phyloP scores from a whole-genome alignment of 129 eudicot genomes.

The Silybum marianum region DNA sequence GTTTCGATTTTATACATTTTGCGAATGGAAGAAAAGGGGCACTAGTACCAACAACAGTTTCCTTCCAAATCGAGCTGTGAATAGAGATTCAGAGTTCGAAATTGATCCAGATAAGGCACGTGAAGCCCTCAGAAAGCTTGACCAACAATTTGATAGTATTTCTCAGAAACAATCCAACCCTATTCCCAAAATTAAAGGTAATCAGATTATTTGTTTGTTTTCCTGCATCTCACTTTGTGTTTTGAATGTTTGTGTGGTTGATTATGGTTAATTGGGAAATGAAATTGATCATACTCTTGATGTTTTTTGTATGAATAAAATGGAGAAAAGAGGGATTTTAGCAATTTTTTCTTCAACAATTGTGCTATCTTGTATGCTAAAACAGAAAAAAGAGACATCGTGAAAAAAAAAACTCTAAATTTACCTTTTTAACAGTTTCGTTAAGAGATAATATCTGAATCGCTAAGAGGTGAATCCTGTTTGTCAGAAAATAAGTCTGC shows the following conservation, averaged over 20 bases:
- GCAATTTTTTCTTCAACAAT: too few relatives aligned
- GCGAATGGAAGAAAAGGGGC: constrained; percentile 7
- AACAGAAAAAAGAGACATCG: too few relatives aligned
- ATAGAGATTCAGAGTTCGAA: constrained; percentile 63
- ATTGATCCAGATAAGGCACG: constrained; percentile 72
- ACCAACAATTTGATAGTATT: constrained; percentile 56
- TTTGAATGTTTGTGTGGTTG: not conserved
- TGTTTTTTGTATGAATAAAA: not conserved
- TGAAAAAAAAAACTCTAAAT: too few relatives aligned
- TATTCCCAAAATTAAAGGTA: constrained; percentile 60
- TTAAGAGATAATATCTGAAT: too few relatives aligned
- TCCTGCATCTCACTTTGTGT: not conserved
- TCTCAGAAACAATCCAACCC: constrained; percentile 48
- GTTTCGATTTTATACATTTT: constrained; percentile 12
- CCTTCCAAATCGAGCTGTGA: constrained; percentile 28
- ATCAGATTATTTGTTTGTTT: not conserved
- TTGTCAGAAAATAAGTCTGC: too few relatives aligned
- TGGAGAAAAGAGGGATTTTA: too few relatives aligned
- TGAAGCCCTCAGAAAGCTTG: constrained; percentile 65
- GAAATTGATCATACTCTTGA: not conserved
- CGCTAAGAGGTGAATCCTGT: too few relatives aligned
- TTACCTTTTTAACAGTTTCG: too few relatives aligned
- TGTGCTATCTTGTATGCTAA: too few relatives aligned
- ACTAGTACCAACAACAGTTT: not conserved
- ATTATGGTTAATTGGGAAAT: not conserved